A percentile compares a stretch with the other conserved stretches of the same genome.
Evolutionary conservation across 768 basidiomycete species (phyloP).

Genomic region (Trametes sanguinea): DNA sequence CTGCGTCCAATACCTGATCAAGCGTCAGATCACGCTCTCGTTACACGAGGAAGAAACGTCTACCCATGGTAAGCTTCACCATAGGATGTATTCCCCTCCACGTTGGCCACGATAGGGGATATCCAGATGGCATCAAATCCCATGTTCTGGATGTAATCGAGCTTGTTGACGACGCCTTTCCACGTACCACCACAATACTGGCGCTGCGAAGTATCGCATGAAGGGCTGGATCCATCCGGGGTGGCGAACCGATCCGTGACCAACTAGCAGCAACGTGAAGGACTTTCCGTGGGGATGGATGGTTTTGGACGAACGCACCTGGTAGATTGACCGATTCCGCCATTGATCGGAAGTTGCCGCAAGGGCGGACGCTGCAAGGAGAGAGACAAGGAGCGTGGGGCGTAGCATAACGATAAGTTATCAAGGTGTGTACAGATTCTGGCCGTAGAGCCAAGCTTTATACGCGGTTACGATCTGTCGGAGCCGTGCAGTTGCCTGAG

Average conservation of each 20-base stretch:
- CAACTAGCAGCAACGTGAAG: slow-evolving; percentile 32
- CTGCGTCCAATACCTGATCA: slow-evolving; percentile 51
- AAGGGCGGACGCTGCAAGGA: slow-evolving; percentile 27
- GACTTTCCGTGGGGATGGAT: not conserved
- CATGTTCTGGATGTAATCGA: slow-evolving; percentile 66
- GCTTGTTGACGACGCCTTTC: slow-evolving; percentile 50
- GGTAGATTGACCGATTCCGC: slow-evolving; percentile 58
- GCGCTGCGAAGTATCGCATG: slow-evolving; percentile 49
- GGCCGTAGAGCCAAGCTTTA: not conserved
- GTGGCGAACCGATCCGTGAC: slow-evolving; percentile 66
- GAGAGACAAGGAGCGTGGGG: slow-evolving; percentile 9
- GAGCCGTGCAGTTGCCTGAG: not conserved
- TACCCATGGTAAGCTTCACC: slow-evolving; percentile 62
- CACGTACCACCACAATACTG: slow-evolving; percentile 62
- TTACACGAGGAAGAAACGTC: not conserved
- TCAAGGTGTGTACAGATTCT: not conserved
- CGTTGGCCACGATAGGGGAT: slow-evolving; percentile 53
- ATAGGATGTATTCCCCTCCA: slow-evolving; percentile 49
- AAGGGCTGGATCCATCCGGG: slow-evolving; percentile 37
- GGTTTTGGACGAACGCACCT: slow-evolving; percentile 35
- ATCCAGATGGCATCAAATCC: slow-evolving; percentile 65
- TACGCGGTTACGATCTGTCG: not conserved
- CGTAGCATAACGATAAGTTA: not conserved
- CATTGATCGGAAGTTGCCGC: slow-evolving; percentile 49
- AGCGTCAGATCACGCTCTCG: not conserved